phyloP scores from a whole-genome alignment of 2,329 filamentous ascomycete species.

The Exophiala sp. region DNA sequence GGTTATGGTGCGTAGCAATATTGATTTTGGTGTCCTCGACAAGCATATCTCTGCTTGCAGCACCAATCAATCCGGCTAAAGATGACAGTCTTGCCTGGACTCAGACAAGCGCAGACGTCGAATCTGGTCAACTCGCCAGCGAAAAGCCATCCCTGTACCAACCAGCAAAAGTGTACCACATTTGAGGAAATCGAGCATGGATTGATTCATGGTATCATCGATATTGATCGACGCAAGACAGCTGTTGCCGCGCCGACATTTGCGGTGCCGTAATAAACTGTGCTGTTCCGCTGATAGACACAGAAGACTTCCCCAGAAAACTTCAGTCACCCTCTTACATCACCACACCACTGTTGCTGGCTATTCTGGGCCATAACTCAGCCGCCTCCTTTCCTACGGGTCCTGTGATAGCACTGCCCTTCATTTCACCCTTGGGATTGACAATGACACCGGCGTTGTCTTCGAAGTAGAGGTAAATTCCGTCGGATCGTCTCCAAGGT shows the following conservation, averaged over 20 bases:
- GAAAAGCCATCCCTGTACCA: background rate
- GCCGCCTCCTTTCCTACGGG: slow-evolving; percentile 99
- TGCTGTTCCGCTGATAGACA: background rate
- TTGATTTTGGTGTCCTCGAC: no score
- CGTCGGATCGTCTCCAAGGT: slow-evolving; percentile 98
- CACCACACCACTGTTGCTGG: slow-evolving; percentile 99
- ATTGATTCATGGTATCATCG: slow-evolving; percentile 6
- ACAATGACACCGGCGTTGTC: slow-evolving; percentile 99
- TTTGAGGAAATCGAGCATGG: background rate
- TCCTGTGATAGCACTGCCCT: slow-evolving; percentile 98
- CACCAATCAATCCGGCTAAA: no score
- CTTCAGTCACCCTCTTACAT: slow-evolving; percentile 67
- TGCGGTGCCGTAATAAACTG: background rate
- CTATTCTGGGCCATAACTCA: slow-evolving; percentile 99
- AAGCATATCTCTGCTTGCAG: no score
- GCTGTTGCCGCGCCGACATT: background rate
- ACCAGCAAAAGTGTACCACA: background rate
- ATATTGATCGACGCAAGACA: background rate
- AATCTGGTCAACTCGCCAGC: no score
- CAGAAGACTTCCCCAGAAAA: slow-evolving; percentile 1
- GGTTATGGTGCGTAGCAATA: no score
- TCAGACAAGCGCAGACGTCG: background rate
- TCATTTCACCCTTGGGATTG: slow-evolving; percentile 99
- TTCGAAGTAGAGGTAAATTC: slow-evolving; percentile 99
- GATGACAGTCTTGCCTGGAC: background rate